These are phyloP conservation scores for Podospora pseudoanserina DNA, from an alignment of 495 filamentous ascomycete genomes.

Conservation along the genomic window DNA sequence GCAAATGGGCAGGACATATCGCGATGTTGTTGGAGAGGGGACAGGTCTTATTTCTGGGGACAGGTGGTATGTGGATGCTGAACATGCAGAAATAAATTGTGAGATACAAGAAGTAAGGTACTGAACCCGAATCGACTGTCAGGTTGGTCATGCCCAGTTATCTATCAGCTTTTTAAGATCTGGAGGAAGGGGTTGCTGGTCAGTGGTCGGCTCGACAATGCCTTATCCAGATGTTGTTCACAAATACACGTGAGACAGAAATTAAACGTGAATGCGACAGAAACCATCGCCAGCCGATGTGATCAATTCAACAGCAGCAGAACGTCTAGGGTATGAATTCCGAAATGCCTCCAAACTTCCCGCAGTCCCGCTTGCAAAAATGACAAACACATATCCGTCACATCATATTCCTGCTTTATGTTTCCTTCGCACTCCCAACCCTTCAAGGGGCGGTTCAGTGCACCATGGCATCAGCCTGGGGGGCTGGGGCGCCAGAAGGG, in stretches of 20 bases:
- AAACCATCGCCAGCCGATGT: constrained; percentile 6
- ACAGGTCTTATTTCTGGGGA: no score
- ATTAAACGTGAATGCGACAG: neutral
- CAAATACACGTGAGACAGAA: neutral
- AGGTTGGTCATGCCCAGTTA: no score
- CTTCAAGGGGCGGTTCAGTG: constrained; percentile 1
- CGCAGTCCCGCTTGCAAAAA: constrained; percentile 14
- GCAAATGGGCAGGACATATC: no score
- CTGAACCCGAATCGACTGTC: no score
- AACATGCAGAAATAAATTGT: no score
- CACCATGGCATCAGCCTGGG: constrained; percentile 18
- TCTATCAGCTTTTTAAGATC: no score
- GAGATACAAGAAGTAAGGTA: no score
- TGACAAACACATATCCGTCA: constrained; percentile 11
- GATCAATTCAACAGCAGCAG: constrained; percentile 6
- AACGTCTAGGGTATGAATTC: constrained; percentile 26
- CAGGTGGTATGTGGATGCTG: no score
- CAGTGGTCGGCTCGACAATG: no score
- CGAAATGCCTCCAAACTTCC: constrained; percentile 3
- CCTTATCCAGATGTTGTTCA: neutral
- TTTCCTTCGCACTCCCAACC: neutral
- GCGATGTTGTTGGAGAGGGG: no score
- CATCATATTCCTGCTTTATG: neutral
- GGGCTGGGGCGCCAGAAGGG: neutral
- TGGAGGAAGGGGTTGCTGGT: no score